Evolutionary conservation across 345 rosid genomes (phyloP), one percentile per base, ranked within the genome.

Genomic region (Pugionium cornutum): DNA sequence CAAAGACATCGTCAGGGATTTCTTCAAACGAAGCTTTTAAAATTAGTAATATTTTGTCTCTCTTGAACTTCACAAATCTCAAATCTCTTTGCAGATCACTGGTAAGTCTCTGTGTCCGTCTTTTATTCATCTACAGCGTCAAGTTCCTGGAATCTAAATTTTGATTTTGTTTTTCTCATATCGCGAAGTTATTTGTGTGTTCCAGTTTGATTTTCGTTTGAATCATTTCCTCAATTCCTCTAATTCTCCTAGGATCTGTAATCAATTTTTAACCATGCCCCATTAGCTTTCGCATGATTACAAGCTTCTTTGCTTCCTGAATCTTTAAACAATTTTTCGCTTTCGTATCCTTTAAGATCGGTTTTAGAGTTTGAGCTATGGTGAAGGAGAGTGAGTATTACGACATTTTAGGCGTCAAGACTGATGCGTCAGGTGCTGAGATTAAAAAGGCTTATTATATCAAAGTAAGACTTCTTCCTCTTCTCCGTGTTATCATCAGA

Each of bases 371-470:
- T 8, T 51, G 66, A 73, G 66, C 33, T 35, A 92, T 87, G 95
- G 92, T 79, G 80, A 86, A 82, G 69, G 97, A 90, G 8, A 84
- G 82, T 7, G 64, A 82, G 4, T 90, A 82, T 58, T 94, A 94
- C 61, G 92, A 88, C 43, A 55, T 80, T 9, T 78, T 94, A 82
- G 99, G 92, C 52, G 86, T 88, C 65, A 72, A 55, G 35, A 82
- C 72, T 63, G 91, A 85, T 53, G 95, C 95, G 0, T 78, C 97
- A 2, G 39, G 84, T 9, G 84, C 89, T 44, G 95, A 90, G 42
- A 94, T 90, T 64, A 94, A 90, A 79, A 94, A 88, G 75, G 97
- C 96, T 75, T 94, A 90, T 75, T 90, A 94, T 62, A 58, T 86
- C 39, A 85, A 94, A 83, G 99, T 90, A 72, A 64, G 68, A 11